phyloP scores from a whole-genome alignment of 306 rosid species.

The Astragalus membranaceus region DNA sequence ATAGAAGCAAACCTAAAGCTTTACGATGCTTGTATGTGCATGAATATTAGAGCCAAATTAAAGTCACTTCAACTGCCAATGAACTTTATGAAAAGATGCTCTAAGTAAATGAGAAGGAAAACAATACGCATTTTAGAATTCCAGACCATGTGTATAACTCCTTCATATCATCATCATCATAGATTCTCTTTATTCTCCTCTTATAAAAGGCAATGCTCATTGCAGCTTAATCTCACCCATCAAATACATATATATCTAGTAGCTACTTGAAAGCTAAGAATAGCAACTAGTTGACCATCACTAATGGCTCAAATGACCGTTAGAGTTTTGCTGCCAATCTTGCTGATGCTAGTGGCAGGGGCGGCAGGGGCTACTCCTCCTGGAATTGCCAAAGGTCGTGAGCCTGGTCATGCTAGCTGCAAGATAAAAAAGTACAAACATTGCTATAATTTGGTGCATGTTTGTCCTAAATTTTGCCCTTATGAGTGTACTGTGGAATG shows the following conservation, averaged over 20 bases:
- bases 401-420: conserved; percentile 39
- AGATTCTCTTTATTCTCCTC: not conserved
- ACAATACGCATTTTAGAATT: not conserved
- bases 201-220: conserved; percentile 29
- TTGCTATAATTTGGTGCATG: conserved; percentile 51
- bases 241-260: not conserved
- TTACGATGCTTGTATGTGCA: not conserved
- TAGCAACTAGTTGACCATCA: not conserved
- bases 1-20: not conserved
- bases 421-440: conserved; percentile 39
- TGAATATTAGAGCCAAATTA: not conserved
- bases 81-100: conserved; percentile 24
- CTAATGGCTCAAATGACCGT: conserved; percentile 16
- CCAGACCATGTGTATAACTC: not conserved
- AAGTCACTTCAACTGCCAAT: not conserved
- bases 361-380: conserved; percentile 44
- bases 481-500: conserved; percentile 46
- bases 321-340: not conserved
- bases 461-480: conserved; percentile 62
- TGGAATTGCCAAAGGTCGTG: conserved; percentile 36
- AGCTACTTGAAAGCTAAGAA: not conserved
- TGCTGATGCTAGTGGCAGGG: conserved; percentile 19
- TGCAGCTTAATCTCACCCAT: conserved; percentile 6
- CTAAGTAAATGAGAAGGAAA: too few species aligned
- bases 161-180: not conserved